A percentile compares a stretch with the other conserved stretches of the same genome.
Evolutionary conservation across 306 rosid species (phyloP).

Genomic region (Glycyrrhiza uralensis): DNA sequence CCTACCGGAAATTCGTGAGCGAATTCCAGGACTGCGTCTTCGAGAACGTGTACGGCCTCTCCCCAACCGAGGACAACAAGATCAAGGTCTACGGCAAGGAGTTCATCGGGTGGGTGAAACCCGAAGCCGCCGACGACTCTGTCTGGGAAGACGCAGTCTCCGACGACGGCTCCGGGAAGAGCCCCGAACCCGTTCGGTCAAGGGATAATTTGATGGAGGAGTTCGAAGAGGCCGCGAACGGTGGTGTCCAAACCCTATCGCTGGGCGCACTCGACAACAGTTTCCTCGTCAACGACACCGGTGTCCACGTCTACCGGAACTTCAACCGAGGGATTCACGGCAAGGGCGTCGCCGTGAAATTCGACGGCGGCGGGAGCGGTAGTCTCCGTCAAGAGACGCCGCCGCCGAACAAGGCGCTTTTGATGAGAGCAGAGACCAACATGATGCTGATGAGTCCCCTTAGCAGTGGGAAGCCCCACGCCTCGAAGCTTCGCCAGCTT

Average conservation of each 20-base stretch:
- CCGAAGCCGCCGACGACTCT: constrained; percentile 80
- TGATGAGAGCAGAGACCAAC: constrained; percentile 83
- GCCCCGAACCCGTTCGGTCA: constrained; percentile 34
- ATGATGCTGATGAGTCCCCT: constrained; percentile 88
- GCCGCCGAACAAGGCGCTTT: constrained; percentile 64
- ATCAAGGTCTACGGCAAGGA: constrained; percentile 80
- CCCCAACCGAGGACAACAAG: constrained; percentile 75
- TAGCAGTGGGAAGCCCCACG: constrained; percentile 62
- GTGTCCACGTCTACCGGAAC: constrained; percentile 79
- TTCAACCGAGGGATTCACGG: constrained; percentile 73
- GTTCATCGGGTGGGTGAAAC: constrained; percentile 86
- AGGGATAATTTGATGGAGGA: constrained; percentile 64
- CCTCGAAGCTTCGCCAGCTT: constrained; percentile 66
- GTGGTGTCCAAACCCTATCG: constrained; percentile 78
- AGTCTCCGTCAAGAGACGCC: constrained; percentile 37
- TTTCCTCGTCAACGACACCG: constrained; percentile 65
- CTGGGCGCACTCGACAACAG: constrained; percentile 86
- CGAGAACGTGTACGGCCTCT: constrained; percentile 63
- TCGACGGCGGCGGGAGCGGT: constrained; percentile 42
- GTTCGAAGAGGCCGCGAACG: constrained; percentile 81
- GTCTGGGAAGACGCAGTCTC: constrained; percentile 65
- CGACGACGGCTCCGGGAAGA: constrained; percentile 33
- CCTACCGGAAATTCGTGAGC: constrained; percentile 60
- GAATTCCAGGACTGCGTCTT: constrained; percentile 74
- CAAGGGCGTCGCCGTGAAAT: constrained; percentile 69